Evolutionary conservation across 495 filamentous ascomycete genomes (phyloP).

Genomic region (Neurospora sp.): DNA sequence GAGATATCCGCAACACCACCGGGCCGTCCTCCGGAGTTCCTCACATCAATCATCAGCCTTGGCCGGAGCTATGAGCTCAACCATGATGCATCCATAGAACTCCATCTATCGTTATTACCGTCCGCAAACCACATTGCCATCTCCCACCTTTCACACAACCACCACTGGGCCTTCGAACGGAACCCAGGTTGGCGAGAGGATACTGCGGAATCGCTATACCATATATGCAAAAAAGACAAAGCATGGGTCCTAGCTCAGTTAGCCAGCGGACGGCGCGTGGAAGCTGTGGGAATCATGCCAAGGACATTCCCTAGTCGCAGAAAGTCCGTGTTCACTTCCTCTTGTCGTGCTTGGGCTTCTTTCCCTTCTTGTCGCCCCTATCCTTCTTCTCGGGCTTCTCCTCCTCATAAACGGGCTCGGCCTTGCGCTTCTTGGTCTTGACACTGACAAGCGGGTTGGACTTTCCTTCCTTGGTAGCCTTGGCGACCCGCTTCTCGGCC

Average conservation of each 20-base stretch:
- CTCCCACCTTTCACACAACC: background rate
- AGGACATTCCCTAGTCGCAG: background rate
- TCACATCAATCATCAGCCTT: background rate
- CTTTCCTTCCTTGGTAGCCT: constrained; percentile 43
- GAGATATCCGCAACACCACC: background rate
- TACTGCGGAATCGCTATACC: background rate
- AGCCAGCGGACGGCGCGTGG: background rate
- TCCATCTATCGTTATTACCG: background rate
- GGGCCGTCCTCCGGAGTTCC: background rate
- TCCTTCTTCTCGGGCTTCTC: constrained; percentile 47
- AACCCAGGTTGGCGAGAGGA: background rate
- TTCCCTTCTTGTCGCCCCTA: constrained; percentile 39
- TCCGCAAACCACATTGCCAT: background rate
- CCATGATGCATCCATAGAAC: background rate
- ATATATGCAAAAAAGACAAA: background rate
- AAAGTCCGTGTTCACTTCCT: constrained; percentile 11
- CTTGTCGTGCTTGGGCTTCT: constrained; percentile 46
- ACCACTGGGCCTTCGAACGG: background rate
- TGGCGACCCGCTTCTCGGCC: constrained; percentile 67
- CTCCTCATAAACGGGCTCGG: constrained; percentile 53
- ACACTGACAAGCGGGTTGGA: constrained; percentile 71
- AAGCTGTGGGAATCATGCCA: background rate
- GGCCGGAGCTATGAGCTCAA: background rate
- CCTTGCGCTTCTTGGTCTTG: constrained; percentile 70
- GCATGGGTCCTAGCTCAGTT: background rate